Evolutionary conservation across 2,329 filamentous ascomycete genomes (phyloP).

Genomic region (Ambrosiella beaveri): DNA sequence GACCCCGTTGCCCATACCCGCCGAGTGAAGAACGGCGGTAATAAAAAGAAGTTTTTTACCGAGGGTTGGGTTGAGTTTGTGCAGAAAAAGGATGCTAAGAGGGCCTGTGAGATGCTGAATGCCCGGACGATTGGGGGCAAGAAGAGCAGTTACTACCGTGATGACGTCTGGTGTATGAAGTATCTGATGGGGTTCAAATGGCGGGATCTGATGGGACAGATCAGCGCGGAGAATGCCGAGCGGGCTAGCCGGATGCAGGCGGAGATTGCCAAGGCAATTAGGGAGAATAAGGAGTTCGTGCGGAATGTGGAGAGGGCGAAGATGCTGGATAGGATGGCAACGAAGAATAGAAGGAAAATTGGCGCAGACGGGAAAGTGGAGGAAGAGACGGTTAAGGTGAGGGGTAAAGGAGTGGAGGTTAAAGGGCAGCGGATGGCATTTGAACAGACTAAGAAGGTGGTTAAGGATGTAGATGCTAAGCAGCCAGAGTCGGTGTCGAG

Average conservation of each 20-base stretch:
- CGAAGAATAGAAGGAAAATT: conserved; percentile 31
- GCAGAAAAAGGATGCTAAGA: conserved; percentile 58
- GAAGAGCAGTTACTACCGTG: conserved; percentile 67
- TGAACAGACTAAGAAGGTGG: conserved; percentile 45
- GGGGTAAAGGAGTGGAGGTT: conserved; percentile 14
- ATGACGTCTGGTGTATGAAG: conserved; percentile 72
- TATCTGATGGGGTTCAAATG: conserved; percentile 78
- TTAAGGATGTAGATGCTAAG: conserved; percentile 27
- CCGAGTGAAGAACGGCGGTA: conserved; percentile 56
- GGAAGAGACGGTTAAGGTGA: conserved; percentile 14
- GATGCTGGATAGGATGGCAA: conserved; percentile 58
- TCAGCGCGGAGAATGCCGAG: conserved; percentile 67
- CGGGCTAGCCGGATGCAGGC: conserved; percentile 56
- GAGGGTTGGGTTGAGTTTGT: conserved; percentile 80
- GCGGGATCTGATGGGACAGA: conserved; percentile 58
- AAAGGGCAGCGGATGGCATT: conserved; percentile 29
- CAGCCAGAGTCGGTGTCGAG: conserved; percentile 38
- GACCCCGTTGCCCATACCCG: conserved; percentile 47
- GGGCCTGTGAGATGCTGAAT: conserved; percentile 60
- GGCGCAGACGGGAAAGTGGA: conserved; percentile 18
- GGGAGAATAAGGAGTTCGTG: conserved; percentile 69
- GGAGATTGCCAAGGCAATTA: conserved; percentile 57
- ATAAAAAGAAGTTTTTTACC: conserved; percentile 65
- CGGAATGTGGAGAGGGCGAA: conserved; percentile 64
- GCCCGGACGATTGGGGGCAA: conserved; percentile 65